Conservation (phyloP, 768 basidiomycete genomes). For the Chalciporus chontae region DNA sequence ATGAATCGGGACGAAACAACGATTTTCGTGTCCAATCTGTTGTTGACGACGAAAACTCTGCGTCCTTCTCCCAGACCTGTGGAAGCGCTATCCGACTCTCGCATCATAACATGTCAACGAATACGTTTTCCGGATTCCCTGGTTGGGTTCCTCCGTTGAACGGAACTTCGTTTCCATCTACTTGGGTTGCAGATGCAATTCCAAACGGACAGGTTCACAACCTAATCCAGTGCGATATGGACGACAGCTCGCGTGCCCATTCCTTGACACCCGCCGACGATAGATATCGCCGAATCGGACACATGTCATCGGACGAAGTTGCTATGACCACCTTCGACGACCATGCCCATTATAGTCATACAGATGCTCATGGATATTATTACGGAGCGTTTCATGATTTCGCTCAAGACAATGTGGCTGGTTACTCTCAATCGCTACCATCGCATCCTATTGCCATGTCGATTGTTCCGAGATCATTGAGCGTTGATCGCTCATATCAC, state of each 20-base stretch:
- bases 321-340: constrained; percentile 2
- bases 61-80: not conserved
- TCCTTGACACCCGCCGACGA: not conserved
- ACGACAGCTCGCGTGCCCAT: not conserved
- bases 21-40: not conserved
- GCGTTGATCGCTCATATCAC: not conserved
- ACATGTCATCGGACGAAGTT: too few species aligned
- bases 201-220: not conserved
- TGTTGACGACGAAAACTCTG: not conserved
- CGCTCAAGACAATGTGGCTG: not conserved
- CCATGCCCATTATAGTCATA: not conserved
- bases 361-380: not conserved
- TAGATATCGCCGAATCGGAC: too few species aligned
- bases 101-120: not conserved
- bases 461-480: constrained; percentile 1
- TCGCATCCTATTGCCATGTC: constrained; percentile 4
- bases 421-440: not conserved
- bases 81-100: not conserved
- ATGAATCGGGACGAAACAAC: not conserved
- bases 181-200: not conserved
- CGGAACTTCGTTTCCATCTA: not conserved
- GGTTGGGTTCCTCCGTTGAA: not conserved
- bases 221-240: not conserved
- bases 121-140: not conserved
- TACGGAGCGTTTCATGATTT: not conserved